Percentiles rank a stretch among this genome's conserved stretches.
phyloP scores from a whole-genome alignment of 2,329 filamentous ascomycete genomes.

The Aspergillus ochraceus region DNA sequence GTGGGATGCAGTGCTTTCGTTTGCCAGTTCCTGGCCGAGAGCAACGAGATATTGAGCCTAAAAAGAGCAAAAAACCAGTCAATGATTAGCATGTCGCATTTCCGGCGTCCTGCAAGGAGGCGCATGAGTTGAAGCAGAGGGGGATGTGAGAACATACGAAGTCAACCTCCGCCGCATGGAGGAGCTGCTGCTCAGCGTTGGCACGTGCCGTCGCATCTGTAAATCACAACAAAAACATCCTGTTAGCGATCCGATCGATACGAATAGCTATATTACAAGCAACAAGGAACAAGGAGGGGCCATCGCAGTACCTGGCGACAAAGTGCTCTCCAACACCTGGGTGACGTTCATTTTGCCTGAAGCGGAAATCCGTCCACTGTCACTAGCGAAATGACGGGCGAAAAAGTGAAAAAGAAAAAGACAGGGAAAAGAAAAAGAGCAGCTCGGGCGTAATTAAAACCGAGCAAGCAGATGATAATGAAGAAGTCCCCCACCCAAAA shows the following conservation, averaged over 20 bases:
- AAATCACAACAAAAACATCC: constrained; percentile 32
- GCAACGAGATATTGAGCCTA: constrained; percentile 91
- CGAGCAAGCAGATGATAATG: constrained; percentile 9
- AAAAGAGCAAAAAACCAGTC: constrained; percentile 18
- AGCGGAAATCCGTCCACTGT: constrained; percentile 18
- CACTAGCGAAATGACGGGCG: constrained; percentile 21
- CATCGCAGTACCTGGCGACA: constrained; percentile 73
- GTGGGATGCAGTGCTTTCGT: constrained; percentile 77
- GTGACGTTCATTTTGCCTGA: constrained; percentile 84
- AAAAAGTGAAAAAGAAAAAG: constrained; percentile 19
- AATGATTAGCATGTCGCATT: constrained; percentile 24
- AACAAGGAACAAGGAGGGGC: not conserved
- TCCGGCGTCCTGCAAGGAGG: not conserved
- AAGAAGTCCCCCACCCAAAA: constrained; percentile 18
- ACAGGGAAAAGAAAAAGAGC: constrained; percentile 21
- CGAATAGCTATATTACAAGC: not conserved
- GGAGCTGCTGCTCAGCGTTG: constrained; percentile 90
- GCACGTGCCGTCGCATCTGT: constrained; percentile 86
- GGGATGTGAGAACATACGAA: constrained; percentile 67
- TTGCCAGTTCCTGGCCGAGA: constrained; percentile 90
- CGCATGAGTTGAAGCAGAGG: constrained; percentile 24
- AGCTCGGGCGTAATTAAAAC: constrained; percentile 19
- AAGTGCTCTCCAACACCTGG: constrained; percentile 94
- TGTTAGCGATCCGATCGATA: constrained; percentile 20
- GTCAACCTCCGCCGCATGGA: constrained; percentile 87